Base-by-base conservation (phyloP, 257 asterid genomes). In the Salvia hispanica region DNA sequence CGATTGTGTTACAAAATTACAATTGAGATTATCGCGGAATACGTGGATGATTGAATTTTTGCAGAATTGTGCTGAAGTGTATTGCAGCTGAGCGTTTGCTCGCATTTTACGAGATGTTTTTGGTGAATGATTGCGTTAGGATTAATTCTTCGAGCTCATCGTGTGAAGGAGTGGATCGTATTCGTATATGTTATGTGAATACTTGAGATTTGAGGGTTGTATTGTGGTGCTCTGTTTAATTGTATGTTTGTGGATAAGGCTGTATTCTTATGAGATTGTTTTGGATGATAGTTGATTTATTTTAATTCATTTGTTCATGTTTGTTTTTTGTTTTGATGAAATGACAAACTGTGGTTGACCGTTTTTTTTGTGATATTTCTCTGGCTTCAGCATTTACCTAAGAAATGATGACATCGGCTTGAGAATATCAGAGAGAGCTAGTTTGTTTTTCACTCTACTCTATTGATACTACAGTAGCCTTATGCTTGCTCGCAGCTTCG, bases 211-310 rank as follows among this genome's bases (percentile, higher is more conserved):
- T 37, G 45, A 42, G 33, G 43, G 47, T 34, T 39, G 54, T 33
- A 31, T 18, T 45, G 16, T 34, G 14, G 34, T 44, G 3, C 31
- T 25, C 31, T 10, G 21, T 21, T 9, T 9, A 28, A 25, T 36
- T 53, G 15, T 40, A 1, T 6, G 5, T 56, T 31, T 70, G 76
- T 42, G 69, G 76, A 64, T 58, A 48, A 58, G 69, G 61, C 31
- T 70, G 13, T 45, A 54, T 34, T 18, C 31, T 59, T 16, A 44
- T 31, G 21, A 6, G 10, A 61, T 43, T 21, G 43, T 13, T 33
- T n/a, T 14, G n/a, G 9, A 51, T 12, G 11, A 18, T 42, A 6
- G 45, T n/a, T 25, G 10, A 5, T 21, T 53, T 3, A 5, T 39
- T 5, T 39, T 39, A 1, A 39, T 21, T 21, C 0, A 34, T 34